phyloP scores from a whole-genome alignment of 1,139 yeast genomes.

The Kodamaea sp. region DNA sequence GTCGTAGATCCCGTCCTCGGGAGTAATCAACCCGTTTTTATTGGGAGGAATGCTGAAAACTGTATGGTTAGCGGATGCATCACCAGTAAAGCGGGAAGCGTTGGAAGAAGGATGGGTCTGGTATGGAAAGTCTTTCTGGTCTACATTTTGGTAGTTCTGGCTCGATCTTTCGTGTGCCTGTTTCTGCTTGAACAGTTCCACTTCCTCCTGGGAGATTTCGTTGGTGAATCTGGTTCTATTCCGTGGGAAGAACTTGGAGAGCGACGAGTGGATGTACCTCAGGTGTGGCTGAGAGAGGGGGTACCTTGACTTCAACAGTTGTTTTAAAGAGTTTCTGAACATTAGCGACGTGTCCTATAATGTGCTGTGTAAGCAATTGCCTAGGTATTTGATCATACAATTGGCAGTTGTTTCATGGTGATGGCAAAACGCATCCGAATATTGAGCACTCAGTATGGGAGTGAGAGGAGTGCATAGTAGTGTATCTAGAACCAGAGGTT shows the following conservation, averaged over 20 bases:
- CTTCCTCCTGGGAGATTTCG: slow-evolving; percentile 45
- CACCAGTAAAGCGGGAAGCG: slow-evolving; percentile 16
- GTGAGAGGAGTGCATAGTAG: too few relatives aligned
- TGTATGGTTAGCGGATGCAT: slow-evolving; percentile 29
- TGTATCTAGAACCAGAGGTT: too few relatives aligned
- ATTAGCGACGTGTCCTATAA: too few relatives aligned
- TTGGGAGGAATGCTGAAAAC: slow-evolving; percentile 40
- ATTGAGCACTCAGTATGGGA: too few relatives aligned
- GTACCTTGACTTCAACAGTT: too few relatives aligned
- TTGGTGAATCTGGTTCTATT: slow-evolving; percentile 28
- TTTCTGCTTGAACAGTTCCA: slow-evolving; percentile 21
- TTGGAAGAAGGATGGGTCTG: slow-evolving; percentile 31
- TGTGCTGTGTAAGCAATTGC: too few relatives aligned
- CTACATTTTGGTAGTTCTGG: slow-evolving; percentile 8
- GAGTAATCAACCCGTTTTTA: slow-evolving; percentile 50
- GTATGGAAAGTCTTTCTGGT: slow-evolving; percentile 29
- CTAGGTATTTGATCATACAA: too few relatives aligned
- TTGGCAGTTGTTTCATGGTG: too few relatives aligned
- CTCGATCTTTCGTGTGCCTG: slow-evolving; percentile 17
- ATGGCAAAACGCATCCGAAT: too few relatives aligned
- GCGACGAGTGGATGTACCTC: neutral
- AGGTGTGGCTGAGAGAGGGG: too few relatives aligned
- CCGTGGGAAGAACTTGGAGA: slow-evolving; percentile 15
- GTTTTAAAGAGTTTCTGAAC: too few relatives aligned
- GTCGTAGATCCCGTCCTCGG: slow-evolving; percentile 55